Evolutionary conservation across 306 rosid genomes (phyloP).

Genomic region (Fragaria iinumae): DNA sequence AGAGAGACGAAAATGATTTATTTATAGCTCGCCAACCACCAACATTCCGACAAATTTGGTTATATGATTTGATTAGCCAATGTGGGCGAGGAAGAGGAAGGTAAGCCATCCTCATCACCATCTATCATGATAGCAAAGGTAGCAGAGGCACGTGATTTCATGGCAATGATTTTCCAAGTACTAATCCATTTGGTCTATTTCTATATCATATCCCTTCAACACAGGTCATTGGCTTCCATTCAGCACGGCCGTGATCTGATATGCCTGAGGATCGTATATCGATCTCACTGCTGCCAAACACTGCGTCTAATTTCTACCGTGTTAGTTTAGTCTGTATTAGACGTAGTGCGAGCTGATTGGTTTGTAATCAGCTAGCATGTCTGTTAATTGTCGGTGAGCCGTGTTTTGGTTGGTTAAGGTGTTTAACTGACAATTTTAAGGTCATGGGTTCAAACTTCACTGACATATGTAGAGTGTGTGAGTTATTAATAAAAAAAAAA

Average conservation of each 20-base stretch:
- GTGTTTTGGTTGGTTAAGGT: too few species aligned
- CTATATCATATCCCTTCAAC: not conserved
- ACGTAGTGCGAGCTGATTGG: too few species aligned
- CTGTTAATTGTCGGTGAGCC: too few species aligned
- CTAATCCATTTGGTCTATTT: conserved; percentile 1
- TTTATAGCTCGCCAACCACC: conserved; percentile 53
- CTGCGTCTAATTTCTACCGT: not conserved
- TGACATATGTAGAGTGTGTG: too few species aligned
- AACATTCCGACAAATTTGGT: conserved; percentile 72
- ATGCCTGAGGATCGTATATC: not conserved
- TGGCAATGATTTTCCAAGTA: conserved; percentile 8
- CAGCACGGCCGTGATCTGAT: not conserved
- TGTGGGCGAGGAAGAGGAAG: conserved; percentile 34
- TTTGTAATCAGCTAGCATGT: too few species aligned
- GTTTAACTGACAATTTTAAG: too few species aligned
- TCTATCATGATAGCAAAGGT: conserved; percentile 30
- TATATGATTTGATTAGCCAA: conserved; percentile 42
- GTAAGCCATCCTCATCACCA: conserved; percentile 72
- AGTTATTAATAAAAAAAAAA: too few species aligned
- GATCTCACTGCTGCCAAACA: not conserved
- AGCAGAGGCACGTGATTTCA: conserved; percentile 55
- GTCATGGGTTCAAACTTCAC: too few species aligned
- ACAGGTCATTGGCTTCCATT: not conserved
- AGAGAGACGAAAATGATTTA: conserved; percentile 40
- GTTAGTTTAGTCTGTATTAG: too few species aligned